Evolutionary conservation across 1,284 basidiomycete genomes (phyloP).

Genomic region (Marasmius oreades): DNA sequence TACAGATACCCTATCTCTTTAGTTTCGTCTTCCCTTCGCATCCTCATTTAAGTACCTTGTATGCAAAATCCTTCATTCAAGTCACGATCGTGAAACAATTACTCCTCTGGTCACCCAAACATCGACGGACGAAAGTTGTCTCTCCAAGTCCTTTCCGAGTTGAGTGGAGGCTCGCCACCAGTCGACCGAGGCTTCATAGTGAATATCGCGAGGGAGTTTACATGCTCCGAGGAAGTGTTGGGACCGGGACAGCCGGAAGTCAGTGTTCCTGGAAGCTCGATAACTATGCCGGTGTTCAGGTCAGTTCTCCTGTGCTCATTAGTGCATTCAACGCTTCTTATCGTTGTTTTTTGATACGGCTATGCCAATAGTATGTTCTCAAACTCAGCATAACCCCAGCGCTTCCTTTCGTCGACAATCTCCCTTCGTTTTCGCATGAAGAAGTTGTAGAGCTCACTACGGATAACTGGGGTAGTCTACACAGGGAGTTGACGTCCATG

Average conservation of each 20-base stretch:
- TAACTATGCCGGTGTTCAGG: slow-evolving; percentile 5
- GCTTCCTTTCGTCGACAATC: slow-evolving; percentile 26
- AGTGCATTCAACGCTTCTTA: slow-evolving; percentile 5
- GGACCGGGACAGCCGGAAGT: slow-evolving; percentile 9
- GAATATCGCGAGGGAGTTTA: slow-evolving; percentile 14
- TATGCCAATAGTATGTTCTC: slow-evolving; percentile 35
- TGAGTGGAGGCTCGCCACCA: slow-evolving; percentile 7
- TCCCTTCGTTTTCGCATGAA: slow-evolving; percentile 38
- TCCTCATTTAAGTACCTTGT: not conserved
- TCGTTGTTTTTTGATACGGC: not conserved
- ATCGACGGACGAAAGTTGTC: not conserved
- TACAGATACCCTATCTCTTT: not conserved
- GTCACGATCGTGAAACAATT: not conserved
- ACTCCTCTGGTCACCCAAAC: not conserved
- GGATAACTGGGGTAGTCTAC: slow-evolving; percentile 38
- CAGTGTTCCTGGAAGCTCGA: slow-evolving; percentile 13
- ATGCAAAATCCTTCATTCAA: not conserved
- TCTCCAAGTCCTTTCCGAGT: not conserved
- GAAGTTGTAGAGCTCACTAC: slow-evolving; percentile 37
- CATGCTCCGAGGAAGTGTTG: slow-evolving; percentile 12
- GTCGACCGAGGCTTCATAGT: slow-evolving; percentile 9
- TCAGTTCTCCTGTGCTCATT: not conserved
- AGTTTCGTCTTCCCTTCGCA: slow-evolving; percentile 1
- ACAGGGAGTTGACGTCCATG: slow-evolving; percentile 34
- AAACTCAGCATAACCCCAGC: slow-evolving; percentile 34